These are phyloP conservation scores for Leccinum longicurvipes DNA, from an alignment of 768 basidiomycete genomes.

Conservation along the genomic window DNA sequence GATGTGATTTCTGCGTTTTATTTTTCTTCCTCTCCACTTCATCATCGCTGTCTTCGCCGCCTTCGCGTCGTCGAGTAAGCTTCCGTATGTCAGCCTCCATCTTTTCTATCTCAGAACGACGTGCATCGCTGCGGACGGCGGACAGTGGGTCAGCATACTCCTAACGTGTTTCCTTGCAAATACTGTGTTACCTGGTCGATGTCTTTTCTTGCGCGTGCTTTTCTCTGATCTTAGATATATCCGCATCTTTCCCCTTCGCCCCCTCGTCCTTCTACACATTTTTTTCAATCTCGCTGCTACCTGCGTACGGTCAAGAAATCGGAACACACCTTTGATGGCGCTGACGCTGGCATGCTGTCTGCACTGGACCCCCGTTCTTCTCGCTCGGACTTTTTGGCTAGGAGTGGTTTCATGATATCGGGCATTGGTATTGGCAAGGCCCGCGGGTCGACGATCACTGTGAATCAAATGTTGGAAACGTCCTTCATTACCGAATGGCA, in stretches of 20 bases:
- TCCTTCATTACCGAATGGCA: background rate
- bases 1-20: slow-evolving; percentile 57
- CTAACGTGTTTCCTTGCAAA: background rate
- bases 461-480: slow-evolving; percentile 1
- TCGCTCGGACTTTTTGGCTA: background rate
- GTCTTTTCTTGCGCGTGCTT: slow-evolving; percentile 71
- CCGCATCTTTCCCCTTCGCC: slow-evolving; percentile 33
- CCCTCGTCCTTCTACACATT: slow-evolving; percentile 1
- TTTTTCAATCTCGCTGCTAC: background rate
- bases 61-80: slow-evolving; percentile 58
- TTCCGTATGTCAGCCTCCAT: slow-evolving; percentile 89
- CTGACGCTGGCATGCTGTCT: background rate
- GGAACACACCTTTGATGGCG: slow-evolving; percentile 18
- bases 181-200: slow-evolving; percentile 47
- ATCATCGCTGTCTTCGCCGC: slow-evolving; percentile 64
- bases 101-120: slow-evolving; percentile 74
- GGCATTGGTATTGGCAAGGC: slow-evolving; percentile 8
- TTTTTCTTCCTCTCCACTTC: slow-evolving; percentile 53
- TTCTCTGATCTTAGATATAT: slow-evolving; percentile 71
- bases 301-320: background rate
- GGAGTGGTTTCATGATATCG: slow-evolving; percentile 2
- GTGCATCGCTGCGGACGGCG: slow-evolving; percentile 45
- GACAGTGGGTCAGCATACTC: background rate
- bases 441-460: slow-evolving; percentile 23
- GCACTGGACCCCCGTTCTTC: background rate